Conservation (phyloP, 495 filamentous ascomycete species). For the Neurospora cerealis region DNA sequence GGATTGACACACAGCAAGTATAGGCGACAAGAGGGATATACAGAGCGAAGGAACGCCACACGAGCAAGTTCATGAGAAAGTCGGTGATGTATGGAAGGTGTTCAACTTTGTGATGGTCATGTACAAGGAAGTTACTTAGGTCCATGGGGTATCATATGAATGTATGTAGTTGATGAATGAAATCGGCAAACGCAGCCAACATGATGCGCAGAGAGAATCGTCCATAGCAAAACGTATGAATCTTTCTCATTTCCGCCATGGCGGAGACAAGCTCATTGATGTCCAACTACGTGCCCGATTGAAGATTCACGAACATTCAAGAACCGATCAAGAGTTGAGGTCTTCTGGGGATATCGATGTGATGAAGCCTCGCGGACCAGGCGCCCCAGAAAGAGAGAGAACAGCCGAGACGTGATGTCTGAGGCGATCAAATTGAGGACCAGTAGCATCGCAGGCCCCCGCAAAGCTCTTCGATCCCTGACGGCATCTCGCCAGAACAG, state of each 20-base stretch:
- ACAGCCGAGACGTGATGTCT: not conserved
- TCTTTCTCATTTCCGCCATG: not conserved
- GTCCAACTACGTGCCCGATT: not conserved
- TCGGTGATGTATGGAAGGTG: not conserved
- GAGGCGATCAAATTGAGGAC: not conserved
- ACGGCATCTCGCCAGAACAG: not conserved
- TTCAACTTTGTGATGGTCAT: not conserved
- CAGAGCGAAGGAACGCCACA: not conserved
- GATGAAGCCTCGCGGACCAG: not conserved
- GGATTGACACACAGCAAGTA: not conserved
- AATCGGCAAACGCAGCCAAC: not conserved
- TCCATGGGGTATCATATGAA: not conserved
- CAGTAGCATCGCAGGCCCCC: not conserved
- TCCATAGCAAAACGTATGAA: not conserved
- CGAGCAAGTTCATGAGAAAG: not conserved
- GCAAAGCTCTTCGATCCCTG: not conserved
- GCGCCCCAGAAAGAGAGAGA: no score
- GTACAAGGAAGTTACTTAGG: not conserved
- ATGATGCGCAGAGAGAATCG: not conserved
- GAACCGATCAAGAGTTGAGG: not conserved
- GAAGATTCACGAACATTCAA: not conserved
- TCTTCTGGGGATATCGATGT: not conserved
- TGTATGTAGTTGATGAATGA: not conserved
- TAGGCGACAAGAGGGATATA: not conserved
- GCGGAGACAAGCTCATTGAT: not conserved